Percentiles rank a stretch among this genome's conserved stretches.
Evolutionary conservation across 148 eudicot genomes (phyloP).

Genomic region (Limonium bicolor): DNA sequence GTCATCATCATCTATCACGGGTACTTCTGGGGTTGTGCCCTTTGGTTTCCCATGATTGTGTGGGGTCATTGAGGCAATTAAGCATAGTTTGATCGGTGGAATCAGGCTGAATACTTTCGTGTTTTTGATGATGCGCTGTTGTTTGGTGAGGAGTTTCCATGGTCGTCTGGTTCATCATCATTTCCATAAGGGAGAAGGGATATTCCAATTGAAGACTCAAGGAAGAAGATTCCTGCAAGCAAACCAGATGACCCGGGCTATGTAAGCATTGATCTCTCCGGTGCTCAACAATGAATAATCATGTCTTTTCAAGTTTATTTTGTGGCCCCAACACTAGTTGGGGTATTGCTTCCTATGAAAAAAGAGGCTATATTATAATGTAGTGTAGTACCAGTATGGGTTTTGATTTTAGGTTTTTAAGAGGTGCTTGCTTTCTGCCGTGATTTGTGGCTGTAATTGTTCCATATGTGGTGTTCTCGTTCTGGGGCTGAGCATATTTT

Average conservation of each 20-base stretch:
- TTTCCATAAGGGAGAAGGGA: conserved; percentile 30
- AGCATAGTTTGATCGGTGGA: conserved; percentile 43
- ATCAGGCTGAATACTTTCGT: conserved; percentile 35
- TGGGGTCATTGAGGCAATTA: conserved; percentile 55
- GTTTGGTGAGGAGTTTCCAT: conserved; percentile 20
- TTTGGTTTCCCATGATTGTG: conserved; percentile 67
- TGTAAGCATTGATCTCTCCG: conserved; percentile 61
- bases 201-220: conserved; percentile 33
- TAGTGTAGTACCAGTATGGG: too few species aligned
- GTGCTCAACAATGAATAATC: too few species aligned
- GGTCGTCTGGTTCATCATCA: too few species aligned
- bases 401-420: too few species aligned
- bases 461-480: too few species aligned
- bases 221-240: conserved; percentile 15
- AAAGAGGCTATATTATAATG: too few species aligned
- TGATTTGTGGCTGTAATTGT: too few species aligned
- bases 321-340: too few species aligned
- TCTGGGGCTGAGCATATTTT: too few species aligned
- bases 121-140: conserved; percentile 24
- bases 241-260: conserved; percentile 14
- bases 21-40: conserved; percentile 17
- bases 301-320: too few species aligned
- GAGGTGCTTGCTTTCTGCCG: too few species aligned
- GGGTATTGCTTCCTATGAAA: too few species aligned
- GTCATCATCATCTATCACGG: conserved; percentile 24